Evolutionary conservation across 371 early-diverging fungal genomes (phyloP).

Genomic region (Funneliformis caledonium): DNA sequence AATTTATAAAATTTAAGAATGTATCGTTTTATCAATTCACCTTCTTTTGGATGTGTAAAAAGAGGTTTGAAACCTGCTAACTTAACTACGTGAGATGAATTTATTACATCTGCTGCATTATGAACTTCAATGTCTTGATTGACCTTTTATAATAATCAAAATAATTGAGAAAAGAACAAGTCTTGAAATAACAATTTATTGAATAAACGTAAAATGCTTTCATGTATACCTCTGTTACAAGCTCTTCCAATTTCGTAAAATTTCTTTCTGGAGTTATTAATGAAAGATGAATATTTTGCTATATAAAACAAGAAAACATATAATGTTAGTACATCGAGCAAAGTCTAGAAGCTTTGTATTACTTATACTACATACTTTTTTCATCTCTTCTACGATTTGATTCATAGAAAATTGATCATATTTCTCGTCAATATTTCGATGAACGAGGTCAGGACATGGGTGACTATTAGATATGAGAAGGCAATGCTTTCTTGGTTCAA

Average conservation of each 20-base stretch:
- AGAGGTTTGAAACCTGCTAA: conserved; percentile 58
- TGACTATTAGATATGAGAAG: conserved; percentile 56
- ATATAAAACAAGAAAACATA: not conserved
- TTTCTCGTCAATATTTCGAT: conserved; percentile 51
- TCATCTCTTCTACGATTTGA: conserved; percentile 55
- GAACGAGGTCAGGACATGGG: conserved; percentile 50
- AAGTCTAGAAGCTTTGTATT: not conserved
- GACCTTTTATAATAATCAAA: conserved; percentile 39
- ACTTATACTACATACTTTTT: conserved; percentile 41
- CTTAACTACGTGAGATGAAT: conserved; percentile 48
- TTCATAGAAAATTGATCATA: conserved; percentile 52
- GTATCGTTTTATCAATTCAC: not conserved
- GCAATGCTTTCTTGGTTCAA: conserved; percentile 54
- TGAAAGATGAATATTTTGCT: conserved; percentile 48
- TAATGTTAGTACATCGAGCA: not conserved
- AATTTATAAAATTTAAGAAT: not conserved
- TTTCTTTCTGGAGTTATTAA: conserved; percentile 21
- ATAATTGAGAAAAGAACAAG: not conserved
- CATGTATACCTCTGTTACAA: not conserved
- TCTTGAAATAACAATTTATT: not conserved
- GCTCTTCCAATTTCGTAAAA: conserved; percentile 5
- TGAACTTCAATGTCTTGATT: conserved; percentile 51
- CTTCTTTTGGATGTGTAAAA: conserved; percentile 37
- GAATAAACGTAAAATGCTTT: not conserved
- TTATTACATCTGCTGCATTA: conserved; percentile 46